Base-by-base conservation (phyloP, 1,284 basidiomycete species). In the Microbotryum violaceum region DNA sequence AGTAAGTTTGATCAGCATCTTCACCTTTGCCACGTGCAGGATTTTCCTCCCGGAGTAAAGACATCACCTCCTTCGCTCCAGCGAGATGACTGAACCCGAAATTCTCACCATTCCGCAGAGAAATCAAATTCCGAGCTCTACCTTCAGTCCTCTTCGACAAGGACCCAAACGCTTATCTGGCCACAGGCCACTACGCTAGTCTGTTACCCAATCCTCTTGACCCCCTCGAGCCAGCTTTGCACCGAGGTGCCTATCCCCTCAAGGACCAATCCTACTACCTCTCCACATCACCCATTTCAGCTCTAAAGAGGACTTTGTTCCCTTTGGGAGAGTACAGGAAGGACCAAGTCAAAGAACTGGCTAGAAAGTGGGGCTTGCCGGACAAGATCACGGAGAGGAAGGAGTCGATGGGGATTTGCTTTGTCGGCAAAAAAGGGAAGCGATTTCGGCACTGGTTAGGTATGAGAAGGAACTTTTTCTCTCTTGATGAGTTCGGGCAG, bases 201-300 rank as follows among this genome's bases (percentile, higher is more conserved):
- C 54, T 69, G 8, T 49, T 49, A n/a, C 65, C 63, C 66, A 42
- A 58, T 1, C 62, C 71, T 2, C 57, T 68, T 14, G 12, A 58
- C 48, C 16, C 61, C 49, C 10, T 75, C 2, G 80, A 83, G 18
- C 85, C 87, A 0, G 80, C 82, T 68, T 82, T 94, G 14, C 76
- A 84, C 29, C 82, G 86, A 48, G 81, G 85, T 1, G 66, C 71
- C n/a, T 89, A 93, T 71, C 69, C 69, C 53, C 76, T 74, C 8
- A 97, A 97, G 75, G 94, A 97, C 75, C 93, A 98, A 75, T 87
- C 90, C 0, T 97, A 94, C 74, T 98, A 92, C 74, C 81, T 98
- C 1, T 87, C 91, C 1, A 85, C 87, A 1, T 83, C 92, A 33
- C 78, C 83, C 0, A 83, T 90, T 72, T 59, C 70, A 0, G 81